Percentiles rank a stretch among this genome's conserved stretches.
Conservation (phyloP, 305 asterid species). For the Fraxinus floribunda region DNA sequence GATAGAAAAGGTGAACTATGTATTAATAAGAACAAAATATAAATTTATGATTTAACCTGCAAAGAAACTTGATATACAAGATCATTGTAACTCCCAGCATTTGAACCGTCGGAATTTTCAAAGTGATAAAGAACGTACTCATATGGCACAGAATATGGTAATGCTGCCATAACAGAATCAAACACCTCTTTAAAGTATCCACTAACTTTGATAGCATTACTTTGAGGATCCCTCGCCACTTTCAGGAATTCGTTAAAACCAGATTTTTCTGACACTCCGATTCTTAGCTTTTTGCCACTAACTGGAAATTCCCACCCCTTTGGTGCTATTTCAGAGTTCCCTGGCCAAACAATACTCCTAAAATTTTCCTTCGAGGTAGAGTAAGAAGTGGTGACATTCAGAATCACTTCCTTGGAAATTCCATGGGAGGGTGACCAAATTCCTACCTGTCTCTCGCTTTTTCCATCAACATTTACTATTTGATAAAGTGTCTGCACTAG, state of each 20-base stretch:
- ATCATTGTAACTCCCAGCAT: neutral
- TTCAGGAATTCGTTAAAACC: slow-evolving; percentile 38
- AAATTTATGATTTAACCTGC: neutral
- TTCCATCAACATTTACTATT: slow-evolving; percentile 43
- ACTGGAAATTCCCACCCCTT: slow-evolving; percentile 44
- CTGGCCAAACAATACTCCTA: slow-evolving; percentile 48
- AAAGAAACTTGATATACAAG: neutral
- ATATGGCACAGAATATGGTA: slow-evolving; percentile 15
- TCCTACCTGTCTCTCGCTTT: slow-evolving; percentile 30
- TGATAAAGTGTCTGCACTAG: slow-evolving; percentile 32
- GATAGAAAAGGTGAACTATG: neutral
- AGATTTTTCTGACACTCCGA: slow-evolving; percentile 38
- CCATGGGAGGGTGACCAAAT: slow-evolving; percentile 34
- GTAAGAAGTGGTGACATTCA: neutral
- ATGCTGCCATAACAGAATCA: slow-evolving; percentile 4
- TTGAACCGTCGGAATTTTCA: neutral
- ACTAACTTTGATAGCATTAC: slow-evolving; percentile 19
- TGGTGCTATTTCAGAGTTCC: slow-evolving; percentile 34
- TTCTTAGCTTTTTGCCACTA: slow-evolving; percentile 34
- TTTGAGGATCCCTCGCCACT: slow-evolving; percentile 20
- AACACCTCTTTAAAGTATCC: slow-evolving; percentile 28
- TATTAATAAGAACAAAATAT: neutral
- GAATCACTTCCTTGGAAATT: slow-evolving; percentile 16
- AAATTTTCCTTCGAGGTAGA: slow-evolving; percentile 8
- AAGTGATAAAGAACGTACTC: slow-evolving; percentile 1